Conservation (phyloP, 169 alveolate species). For the Cryptosporidium parvum region DNA sequence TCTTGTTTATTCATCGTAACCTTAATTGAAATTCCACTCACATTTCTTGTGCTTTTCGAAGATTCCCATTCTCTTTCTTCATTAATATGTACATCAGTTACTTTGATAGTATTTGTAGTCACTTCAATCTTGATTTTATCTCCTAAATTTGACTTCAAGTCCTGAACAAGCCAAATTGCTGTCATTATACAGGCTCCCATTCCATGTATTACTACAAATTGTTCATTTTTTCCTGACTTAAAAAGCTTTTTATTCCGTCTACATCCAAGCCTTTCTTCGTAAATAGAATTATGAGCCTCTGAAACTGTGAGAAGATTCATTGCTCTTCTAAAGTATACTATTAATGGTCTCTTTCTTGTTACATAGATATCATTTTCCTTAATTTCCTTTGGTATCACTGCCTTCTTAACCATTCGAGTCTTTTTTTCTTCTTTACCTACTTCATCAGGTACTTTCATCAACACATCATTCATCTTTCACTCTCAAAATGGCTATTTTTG, state of each 20-base stretch:
- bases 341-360: conserved; percentile 63
- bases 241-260: conserved; percentile 37
- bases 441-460: neutral
- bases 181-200: conserved; percentile 76
- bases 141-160: conserved; percentile 47
- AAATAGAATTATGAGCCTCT: conserved; percentile 23
- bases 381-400: neutral
- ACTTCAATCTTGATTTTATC: conserved; percentile 36
- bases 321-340: conserved; percentile 63
- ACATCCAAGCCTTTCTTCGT: conserved; percentile 45
- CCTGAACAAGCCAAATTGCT: conserved; percentile 73
- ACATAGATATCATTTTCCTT: conserved; percentile 51
- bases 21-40: conserved; percentile 53
- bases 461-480: neutral
- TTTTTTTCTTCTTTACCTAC: neutral
- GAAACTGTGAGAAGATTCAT: conserved; percentile 18
- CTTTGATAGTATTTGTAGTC: conserved; percentile 47
- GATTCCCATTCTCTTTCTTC: conserved; percentile 72
- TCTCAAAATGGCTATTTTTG: neutral
- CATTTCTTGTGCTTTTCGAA: conserved; percentile 1
- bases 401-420: conserved; percentile 2
- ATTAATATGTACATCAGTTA: conserved; percentile 33
- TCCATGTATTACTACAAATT: conserved; percentile 27
- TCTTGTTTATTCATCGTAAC: neutral
- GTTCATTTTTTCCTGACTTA: neutral